These are phyloP conservation scores for Daedaleopsis nitida DNA, from an alignment of 768 basidiomycete species.

Conservation along the genomic window DNA sequence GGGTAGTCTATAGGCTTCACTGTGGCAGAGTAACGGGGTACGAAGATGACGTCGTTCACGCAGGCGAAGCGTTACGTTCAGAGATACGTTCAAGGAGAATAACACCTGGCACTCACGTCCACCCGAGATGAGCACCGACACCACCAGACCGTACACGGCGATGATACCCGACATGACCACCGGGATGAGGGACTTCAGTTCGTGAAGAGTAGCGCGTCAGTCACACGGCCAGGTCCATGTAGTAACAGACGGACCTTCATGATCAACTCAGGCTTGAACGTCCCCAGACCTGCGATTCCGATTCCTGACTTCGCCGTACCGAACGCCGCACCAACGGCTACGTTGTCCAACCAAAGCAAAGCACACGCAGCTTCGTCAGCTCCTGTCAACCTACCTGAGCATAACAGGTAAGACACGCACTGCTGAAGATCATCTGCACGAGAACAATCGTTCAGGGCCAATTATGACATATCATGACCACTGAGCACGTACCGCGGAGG, in stretches of 20 bases:
- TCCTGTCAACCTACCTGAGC: neutral
- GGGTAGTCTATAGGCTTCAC: conserved; percentile 74
- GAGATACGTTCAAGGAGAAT: conserved; percentile 23
- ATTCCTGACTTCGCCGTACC: conserved; percentile 97
- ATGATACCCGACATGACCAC: conserved; percentile 99
- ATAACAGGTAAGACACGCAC: conserved; percentile 49
- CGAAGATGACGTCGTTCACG: neutral
- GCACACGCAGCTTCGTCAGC: neutral
- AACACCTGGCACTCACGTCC: conserved; percentile 43
- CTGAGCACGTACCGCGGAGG: conserved; percentile 72
- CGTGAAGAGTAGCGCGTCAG: neutral
- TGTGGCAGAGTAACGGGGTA: conserved; percentile 26
- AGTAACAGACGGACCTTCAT: conserved; percentile 78
- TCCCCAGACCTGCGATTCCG: conserved; percentile 92
- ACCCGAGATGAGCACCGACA: conserved; percentile 89
- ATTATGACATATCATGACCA: neutral
- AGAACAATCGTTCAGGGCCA: neutral
- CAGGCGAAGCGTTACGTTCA: neutral
- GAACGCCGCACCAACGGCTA: conserved; percentile 93
- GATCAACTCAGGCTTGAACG: conserved; percentile 93
- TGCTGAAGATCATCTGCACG: conserved; percentile 90
- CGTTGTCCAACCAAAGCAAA: conserved; percentile 6
- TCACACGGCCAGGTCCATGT: neutral
- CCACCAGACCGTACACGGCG: conserved; percentile 95
- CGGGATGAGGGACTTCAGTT: conserved; percentile 81